These are phyloP conservation scores for Russula foetens DNA, from an alignment of 768 basidiomycete genomes.

Conservation along the genomic window DNA sequence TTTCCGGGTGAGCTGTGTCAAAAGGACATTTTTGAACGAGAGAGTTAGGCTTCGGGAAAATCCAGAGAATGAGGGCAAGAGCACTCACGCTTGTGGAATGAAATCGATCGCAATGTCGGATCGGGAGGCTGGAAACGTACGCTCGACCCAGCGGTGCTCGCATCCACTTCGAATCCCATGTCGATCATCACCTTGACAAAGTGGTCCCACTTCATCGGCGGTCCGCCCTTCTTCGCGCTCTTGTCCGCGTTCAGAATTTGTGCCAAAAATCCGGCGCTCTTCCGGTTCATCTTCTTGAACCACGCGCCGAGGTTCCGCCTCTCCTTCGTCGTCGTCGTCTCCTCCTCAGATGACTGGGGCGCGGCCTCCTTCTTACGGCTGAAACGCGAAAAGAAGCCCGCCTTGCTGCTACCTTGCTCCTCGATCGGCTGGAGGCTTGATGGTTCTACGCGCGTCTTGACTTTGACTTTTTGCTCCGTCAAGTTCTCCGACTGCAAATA, in stretches of 20 bases:
- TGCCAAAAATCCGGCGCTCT: conserved; percentile 17
- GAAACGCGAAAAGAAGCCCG: conserved; percentile 47
- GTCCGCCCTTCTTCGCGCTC: conserved; percentile 20
- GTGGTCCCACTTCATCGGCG: conserved; percentile 29
- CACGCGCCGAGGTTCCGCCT: conserved; percentile 25
- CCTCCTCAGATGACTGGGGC: conserved; percentile 9
- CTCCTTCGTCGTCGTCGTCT: conserved; percentile 31
- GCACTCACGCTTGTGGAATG: conserved; percentile 27
- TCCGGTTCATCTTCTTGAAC: conserved; percentile 20
- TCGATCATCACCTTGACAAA: conserved; percentile 28
- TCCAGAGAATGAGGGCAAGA: background rate
- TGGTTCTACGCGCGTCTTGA: conserved; percentile 61
- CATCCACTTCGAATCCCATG: conserved; percentile 27
- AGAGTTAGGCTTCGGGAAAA: background rate
- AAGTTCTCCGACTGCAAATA: conserved; percentile 52
- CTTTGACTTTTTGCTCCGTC: conserved; percentile 46
- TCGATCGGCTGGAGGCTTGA: conserved; percentile 41
- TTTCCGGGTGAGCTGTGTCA: conserved; percentile 25
- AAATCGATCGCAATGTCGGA: conserved; percentile 21
- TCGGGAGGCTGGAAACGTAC: conserved; percentile 28
- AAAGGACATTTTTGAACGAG: background rate
- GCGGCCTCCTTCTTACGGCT: conserved; percentile 31
- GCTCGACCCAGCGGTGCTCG: conserved; percentile 27
- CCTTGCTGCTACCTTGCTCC: conserved; percentile 33
- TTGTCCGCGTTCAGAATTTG: conserved; percentile 22